phyloP scores from a whole-genome alignment of 1,284 basidiomycete genomes.

The Rhodotorula glutinis region DNA sequence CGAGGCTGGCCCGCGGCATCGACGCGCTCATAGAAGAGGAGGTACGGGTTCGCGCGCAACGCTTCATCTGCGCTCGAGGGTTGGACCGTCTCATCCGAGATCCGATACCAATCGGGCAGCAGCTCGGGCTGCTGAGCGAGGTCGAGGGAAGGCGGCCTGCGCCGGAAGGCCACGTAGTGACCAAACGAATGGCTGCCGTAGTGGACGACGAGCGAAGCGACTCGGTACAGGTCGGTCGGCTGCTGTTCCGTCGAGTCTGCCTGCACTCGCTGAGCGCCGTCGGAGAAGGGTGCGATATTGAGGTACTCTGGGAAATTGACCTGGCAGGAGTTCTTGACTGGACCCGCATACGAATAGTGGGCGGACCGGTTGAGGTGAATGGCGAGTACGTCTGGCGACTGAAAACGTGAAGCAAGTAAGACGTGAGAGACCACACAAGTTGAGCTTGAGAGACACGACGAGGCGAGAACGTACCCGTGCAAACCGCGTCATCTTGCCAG shows the following conservation, averaged over 20 bases:
- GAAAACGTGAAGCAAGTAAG: no score
- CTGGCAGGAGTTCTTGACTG: constrained; percentile 73
- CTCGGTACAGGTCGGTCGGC: constrained; percentile 60
- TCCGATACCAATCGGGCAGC: constrained; percentile 65
- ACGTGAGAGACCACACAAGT: no score
- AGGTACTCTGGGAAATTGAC: constrained; percentile 80
- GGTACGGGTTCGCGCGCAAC: constrained; percentile 69
- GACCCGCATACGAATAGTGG: constrained; percentile 62
- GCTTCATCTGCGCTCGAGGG: constrained; percentile 73
- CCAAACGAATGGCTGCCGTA: constrained; percentile 84
- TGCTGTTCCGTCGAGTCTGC: constrained; percentile 35
- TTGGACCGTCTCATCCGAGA: constrained; percentile 76
- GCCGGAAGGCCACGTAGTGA: constrained; percentile 84
- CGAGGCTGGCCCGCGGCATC: neutral
- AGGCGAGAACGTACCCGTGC: constrained; percentile 63
- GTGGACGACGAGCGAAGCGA: constrained; percentile 79
- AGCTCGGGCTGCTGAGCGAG: neutral
- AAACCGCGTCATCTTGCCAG: constrained; percentile 81
- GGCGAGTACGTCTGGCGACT: constrained; percentile 77
- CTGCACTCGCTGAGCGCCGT: constrained; percentile 60
- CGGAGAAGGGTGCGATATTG: constrained; percentile 72
- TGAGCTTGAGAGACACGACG: no score
- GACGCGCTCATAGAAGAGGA: constrained; percentile 83
- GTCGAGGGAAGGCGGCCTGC: constrained; percentile 49
- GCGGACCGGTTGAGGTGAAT: constrained; percentile 83